phyloP scores from a whole-genome alignment of 352 stramenopile species.

The Phytophthora foliorum region DNA sequence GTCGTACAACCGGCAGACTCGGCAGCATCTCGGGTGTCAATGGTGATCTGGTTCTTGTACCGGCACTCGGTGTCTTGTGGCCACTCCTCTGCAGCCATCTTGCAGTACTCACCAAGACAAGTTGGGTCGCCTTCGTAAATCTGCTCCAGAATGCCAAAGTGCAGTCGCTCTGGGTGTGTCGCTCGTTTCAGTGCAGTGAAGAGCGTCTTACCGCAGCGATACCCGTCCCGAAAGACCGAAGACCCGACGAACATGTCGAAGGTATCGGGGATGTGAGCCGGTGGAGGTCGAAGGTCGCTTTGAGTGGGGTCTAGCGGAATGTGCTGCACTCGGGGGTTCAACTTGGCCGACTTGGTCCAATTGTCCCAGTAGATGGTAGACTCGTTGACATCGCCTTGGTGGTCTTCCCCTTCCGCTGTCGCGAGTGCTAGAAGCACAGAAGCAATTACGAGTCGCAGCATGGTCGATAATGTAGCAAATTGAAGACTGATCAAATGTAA shows the following conservation, averaged over 20 bases:
- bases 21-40: slow-evolving; percentile 72
- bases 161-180: slow-evolving; percentile 66
- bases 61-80: slow-evolving; percentile 62
- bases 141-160: slow-evolving; percentile 85
- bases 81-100: slow-evolving; percentile 70
- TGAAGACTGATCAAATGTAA: slow-evolving; percentile 16
- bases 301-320: slow-evolving; percentile 50
- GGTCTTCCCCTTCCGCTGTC: slow-evolving; percentile 1
- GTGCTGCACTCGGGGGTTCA: slow-evolving; percentile 79
- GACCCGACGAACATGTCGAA: slow-evolving; percentile 77
- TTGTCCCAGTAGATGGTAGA: slow-evolving; percentile 31
- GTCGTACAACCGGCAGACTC: slow-evolving; percentile 79
- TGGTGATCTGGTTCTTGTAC: slow-evolving; percentile 67
- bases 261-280: slow-evolving; percentile 48
- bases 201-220: slow-evolving; percentile 82
- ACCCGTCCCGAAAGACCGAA: slow-evolving; percentile 83
- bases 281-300: slow-evolving; percentile 62
- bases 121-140: slow-evolving; percentile 71
- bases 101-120: slow-evolving; percentile 83
- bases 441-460: slow-evolving; percentile 18
- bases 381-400: slow-evolving; percentile 7
- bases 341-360: slow-evolving; percentile 34
- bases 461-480: neutral
- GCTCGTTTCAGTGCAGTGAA: slow-evolving; percentile 77
- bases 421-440: neutral